Conservation (phyloP, 1,284 basidiomycete species). For the Mrakiaceae sp. region DNA sequence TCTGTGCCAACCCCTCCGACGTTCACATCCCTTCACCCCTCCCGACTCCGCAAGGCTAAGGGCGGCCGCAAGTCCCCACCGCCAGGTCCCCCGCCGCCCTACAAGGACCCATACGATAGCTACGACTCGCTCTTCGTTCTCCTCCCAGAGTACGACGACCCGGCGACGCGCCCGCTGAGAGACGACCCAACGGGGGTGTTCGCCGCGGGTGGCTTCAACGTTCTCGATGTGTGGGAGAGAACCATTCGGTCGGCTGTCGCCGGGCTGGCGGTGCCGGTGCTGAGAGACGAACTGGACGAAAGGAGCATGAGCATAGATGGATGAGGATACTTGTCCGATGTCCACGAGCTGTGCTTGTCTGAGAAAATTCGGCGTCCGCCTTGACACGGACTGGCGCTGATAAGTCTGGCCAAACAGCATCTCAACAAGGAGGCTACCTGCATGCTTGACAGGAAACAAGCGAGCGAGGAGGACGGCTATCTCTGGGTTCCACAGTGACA, state of each 20-base stretch:
- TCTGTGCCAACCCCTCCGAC: not conserved
- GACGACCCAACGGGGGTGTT: conserved; percentile 67
- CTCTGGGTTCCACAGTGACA: too few relatives aligned
- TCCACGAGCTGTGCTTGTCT: not conserved
- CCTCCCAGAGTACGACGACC: conserved; percentile 51
- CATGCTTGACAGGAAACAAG: too few relatives aligned
- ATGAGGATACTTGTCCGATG: not conserved
- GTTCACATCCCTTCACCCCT: conserved; percentile 1
- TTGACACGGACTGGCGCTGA: not conserved
- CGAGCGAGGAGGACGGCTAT: too few relatives aligned
- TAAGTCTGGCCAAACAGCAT: not conserved
- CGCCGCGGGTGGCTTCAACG: conserved; percentile 69
- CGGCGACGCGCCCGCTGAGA: conserved; percentile 58
- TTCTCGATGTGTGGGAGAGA: conserved; percentile 76
- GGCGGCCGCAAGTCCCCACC: conserved; percentile 40
- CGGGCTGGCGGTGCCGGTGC: conserved; percentile 42
- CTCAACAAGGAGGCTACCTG: too few relatives aligned
- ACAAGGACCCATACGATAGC: conserved; percentile 54
- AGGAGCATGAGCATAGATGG: not conserved
- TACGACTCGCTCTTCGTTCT: conserved; percentile 59
- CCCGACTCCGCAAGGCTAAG: conserved; percentile 21
- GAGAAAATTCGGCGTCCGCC: not conserved
- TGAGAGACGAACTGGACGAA: conserved; percentile 9
- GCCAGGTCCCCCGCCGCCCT: conserved; percentile 47
- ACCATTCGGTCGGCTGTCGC: conserved; percentile 66